Base-by-base conservation (phyloP, 257 asterid genomes). In the Solanum arcanum region DNA sequence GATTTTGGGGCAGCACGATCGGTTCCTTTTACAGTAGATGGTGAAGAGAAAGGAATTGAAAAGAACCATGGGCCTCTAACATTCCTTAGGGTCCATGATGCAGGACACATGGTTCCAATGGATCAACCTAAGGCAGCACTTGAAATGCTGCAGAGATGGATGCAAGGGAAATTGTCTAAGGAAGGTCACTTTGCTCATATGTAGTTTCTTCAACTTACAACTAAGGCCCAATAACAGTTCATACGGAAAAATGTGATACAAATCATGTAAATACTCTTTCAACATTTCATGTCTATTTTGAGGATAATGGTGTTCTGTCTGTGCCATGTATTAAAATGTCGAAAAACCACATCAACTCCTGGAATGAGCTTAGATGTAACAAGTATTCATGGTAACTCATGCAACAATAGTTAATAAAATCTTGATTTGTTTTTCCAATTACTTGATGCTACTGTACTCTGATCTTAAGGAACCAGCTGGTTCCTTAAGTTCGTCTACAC, bases 71-170 rank as follows among this genome's bases (percentile, higher is more conserved):
- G 96, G n/a, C 94, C 95, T 29, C 87, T 94, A 39, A 87, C 91
- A 3, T 94, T 94, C 88, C 91, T 93, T 21, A 94, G 92, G 91
- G 96, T 95, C 72, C 93, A 92, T 68, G 83, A 94, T 59, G 94
- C 98, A 4, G 96, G 98, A 12, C 96, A 94, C 46, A 86, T 93
- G 94, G 95, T 95, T 86, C 98, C 98, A 3, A 92, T 93, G 96
- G 97, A 94, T 91, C 96, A 94, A 83, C 98, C 97, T n/a, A 89
- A 91, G 87, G 94, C 94, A 66, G 87, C 96, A 16, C 87, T 93
- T 39, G 92, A 93, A 83, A 95, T 92, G 98, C 88, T 95, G 5
- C 89, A 82, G 27, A 89, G 93, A 88, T 94, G 98, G 98, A 92
- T 92, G 90, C 91, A 91, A 83, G 94, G 91, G 14, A 90, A 87